phyloP scores from a whole-genome alignment of 2,329 filamentous ascomycete genomes.

The Claviceps spartinae region DNA sequence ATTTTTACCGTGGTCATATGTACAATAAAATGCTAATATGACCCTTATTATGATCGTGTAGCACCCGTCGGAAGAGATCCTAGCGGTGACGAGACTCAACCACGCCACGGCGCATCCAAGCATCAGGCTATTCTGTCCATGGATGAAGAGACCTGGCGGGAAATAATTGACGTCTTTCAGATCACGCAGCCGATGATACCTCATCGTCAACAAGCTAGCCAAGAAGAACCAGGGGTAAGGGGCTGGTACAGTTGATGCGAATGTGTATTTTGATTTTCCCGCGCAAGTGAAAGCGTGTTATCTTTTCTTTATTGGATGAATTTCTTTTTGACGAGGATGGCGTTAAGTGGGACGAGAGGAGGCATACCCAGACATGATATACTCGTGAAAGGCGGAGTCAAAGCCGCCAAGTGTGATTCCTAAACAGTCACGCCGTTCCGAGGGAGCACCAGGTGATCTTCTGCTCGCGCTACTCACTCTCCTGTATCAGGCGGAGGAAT shows the following conservation, averaged over 20 bases:
- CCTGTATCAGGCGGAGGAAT: not conserved
- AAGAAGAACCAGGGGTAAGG: constrained; percentile 36
- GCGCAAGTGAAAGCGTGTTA: not conserved
- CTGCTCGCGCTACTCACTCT: not conserved
- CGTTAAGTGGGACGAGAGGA: not conserved
- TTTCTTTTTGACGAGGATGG: not conserved
- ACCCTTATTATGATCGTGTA: not conserved
- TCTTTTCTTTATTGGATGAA: not conserved
- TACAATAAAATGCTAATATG: not conserved
- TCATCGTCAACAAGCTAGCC: constrained; percentile 53
- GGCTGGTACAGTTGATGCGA: constrained; percentile 50
- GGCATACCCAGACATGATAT: too few species aligned
- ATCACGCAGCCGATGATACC: constrained; percentile 73
- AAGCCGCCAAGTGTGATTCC: not conserved
- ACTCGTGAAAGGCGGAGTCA: not conserved
- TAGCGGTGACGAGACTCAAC: constrained; percentile 30
- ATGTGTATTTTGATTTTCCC: not conserved
- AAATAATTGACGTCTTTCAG: constrained; percentile 61
- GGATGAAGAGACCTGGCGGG: constrained; percentile 72
- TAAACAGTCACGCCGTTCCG: not conserved
- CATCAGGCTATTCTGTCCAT: constrained; percentile 83
- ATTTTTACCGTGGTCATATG: not conserved
- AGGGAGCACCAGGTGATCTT: not conserved
- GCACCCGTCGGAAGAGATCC: constrained; percentile 27
- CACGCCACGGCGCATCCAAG: constrained; percentile 43